Conservation (phyloP, 495 filamentous ascomycete genomes). For the Penicillium samsonianum region DNA sequence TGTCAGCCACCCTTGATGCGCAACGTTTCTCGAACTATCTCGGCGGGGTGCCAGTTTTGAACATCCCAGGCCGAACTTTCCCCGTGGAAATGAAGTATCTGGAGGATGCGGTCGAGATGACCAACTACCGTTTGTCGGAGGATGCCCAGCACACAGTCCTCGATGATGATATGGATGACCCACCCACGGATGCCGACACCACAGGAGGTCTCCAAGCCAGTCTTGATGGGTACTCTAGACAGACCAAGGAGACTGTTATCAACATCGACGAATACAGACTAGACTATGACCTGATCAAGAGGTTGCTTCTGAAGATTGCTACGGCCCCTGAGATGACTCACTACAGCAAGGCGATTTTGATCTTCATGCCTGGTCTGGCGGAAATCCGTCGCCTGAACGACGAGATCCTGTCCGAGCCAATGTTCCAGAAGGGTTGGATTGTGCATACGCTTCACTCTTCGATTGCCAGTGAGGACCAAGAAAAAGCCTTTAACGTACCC, state of each 20-base stretch:
- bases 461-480: constrained; percentile 95
- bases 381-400: constrained; percentile 90
- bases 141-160: constrained; percentile 40
- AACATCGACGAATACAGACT: constrained; percentile 85
- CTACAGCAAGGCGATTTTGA: constrained; percentile 86
- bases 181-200: constrained; percentile 42
- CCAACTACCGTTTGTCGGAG: constrained; percentile 65
- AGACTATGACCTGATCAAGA: constrained; percentile 78
- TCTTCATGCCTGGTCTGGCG: constrained; percentile 93
- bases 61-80: constrained; percentile 89
- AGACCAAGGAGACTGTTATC: constrained; percentile 69
- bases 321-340: constrained; percentile 58
- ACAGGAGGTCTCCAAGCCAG: constrained; percentile 43
- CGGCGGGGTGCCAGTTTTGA: constrained; percentile 77
- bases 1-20: constrained; percentile 95
- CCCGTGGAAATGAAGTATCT: constrained; percentile 85
- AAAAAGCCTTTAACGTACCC: constrained; percentile 83
- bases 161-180: constrained; percentile 51
- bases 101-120: constrained; percentile 87
- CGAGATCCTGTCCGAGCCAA: constrained; percentile 68
- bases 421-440: constrained; percentile 71
- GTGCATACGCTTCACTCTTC: constrained; percentile 89
- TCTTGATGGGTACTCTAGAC: constrained; percentile 69
- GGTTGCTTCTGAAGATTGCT: constrained; percentile 71
- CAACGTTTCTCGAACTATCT: constrained; percentile 88